Evolutionary conservation across 1,284 basidiomycete genomes (phyloP).

Genomic region (Farysia itapuensis): DNA sequence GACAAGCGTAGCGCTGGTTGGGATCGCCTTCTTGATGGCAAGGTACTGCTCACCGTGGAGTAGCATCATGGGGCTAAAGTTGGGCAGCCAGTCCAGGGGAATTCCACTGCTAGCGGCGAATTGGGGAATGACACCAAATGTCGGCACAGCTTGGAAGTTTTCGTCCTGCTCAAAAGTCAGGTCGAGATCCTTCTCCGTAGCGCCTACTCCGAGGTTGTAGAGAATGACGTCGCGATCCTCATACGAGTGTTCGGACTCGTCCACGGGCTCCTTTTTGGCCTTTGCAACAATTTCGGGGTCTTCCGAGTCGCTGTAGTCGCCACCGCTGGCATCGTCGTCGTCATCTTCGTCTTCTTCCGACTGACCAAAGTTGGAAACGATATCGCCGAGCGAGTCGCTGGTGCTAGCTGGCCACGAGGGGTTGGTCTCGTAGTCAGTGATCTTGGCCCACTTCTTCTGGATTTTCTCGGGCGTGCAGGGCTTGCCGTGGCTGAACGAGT

Average conservation of each 20-base stretch:
- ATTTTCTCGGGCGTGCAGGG: conserved; percentile 50
- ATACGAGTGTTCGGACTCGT: conserved; percentile 64
- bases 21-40: conserved; percentile 81
- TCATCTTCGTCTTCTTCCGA: conserved; percentile 48
- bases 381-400: conserved; percentile 54
- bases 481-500: conserved; percentile 57
- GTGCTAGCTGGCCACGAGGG: conserved; percentile 53
- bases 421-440: conserved; percentile 56
- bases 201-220: conserved; percentile 95
- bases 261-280: conserved; percentile 70
- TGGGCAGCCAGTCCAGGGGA: conserved; percentile 82
- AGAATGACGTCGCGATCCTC: conserved; percentile 88
- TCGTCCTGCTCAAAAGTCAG: conserved; percentile 90
- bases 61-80: conserved; percentile 92
- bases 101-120: conserved; percentile 63
- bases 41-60: conserved; percentile 97
- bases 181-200: conserved; percentile 85
- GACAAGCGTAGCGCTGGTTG: conserved; percentile 79
- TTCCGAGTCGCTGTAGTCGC: conserved; percentile 73
- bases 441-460: conserved; percentile 52
- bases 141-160: conserved; percentile 81
- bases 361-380: conserved; percentile 53
- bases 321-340: conserved; percentile 35
- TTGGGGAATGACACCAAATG: conserved; percentile 95
- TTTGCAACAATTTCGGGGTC: conserved; percentile 80